A percentile compares a stretch with the other conserved stretches of the same genome.
Conservation (phyloP, 345 rosid species). For the Salix koriyanagi region DNA sequence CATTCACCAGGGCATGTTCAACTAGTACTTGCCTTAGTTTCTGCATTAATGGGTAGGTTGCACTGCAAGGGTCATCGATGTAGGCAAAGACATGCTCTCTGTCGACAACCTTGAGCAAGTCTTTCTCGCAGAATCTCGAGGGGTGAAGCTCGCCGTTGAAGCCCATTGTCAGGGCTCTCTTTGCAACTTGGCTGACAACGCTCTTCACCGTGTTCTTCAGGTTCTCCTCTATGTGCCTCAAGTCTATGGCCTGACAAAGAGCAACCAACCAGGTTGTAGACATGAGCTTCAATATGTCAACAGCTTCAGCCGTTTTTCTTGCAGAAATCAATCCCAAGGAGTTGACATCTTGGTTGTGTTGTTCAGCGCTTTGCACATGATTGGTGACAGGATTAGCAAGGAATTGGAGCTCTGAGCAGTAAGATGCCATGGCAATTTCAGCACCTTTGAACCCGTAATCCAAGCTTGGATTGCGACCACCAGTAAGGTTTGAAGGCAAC, state of each 20-base stretch:
- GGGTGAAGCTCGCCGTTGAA: constrained; percentile 32
- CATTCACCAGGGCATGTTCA: constrained; percentile 27
- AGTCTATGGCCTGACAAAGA: constrained; percentile 29
- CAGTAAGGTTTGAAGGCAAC: constrained; percentile 32
- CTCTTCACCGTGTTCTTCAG: constrained; percentile 23
- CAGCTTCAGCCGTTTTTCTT: constrained; percentile 29
- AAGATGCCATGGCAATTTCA: constrained; percentile 38
- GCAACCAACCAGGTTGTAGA: constrained; percentile 27
- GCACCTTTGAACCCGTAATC: constrained; percentile 37
- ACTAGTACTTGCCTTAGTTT: constrained; percentile 32
- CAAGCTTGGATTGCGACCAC: constrained; percentile 32
- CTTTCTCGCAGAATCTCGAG: constrained; percentile 27
- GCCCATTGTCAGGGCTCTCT: constrained; percentile 21
- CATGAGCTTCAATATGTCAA: constrained; percentile 34
- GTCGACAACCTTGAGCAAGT: constrained; percentile 25
- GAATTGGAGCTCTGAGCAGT: constrained; percentile 34
- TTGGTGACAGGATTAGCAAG: constrained; percentile 33
- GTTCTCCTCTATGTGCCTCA: constrained; percentile 33
- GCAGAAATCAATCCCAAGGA: constrained; percentile 31
- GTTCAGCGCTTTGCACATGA: constrained; percentile 36
- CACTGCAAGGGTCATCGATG: constrained; percentile 31
- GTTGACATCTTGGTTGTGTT: constrained; percentile 36
- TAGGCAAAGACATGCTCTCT: constrained; percentile 24
- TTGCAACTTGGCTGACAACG: constrained; percentile 26
- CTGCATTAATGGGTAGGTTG: constrained; percentile 27